Conservation (phyloP, 768 basidiomycete genomes). For the Tylopilus subfusipes region DNA sequence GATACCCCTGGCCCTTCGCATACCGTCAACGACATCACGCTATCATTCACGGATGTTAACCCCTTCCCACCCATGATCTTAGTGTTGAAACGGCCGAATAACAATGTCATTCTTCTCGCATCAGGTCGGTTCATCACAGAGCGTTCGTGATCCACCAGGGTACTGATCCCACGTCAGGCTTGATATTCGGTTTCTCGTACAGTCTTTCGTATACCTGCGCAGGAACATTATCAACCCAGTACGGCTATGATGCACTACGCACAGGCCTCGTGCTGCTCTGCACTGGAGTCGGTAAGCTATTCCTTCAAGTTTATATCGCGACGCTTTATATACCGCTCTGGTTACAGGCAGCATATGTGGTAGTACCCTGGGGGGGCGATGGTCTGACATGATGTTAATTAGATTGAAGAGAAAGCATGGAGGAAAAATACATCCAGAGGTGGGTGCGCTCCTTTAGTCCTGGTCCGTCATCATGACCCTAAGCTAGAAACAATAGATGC, state of each 20-base stretch:
- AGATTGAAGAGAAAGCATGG: slow-evolving; percentile 41
- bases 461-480: not conserved
- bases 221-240: slow-evolving; percentile 60
- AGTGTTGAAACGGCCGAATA: slow-evolving; percentile 64
- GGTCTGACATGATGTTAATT: slow-evolving; percentile 47
- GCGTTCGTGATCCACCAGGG: not conserved
- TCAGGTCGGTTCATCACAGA: slow-evolving; percentile 16
- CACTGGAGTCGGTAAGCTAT: slow-evolving; percentile 59
- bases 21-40: slow-evolving; percentile 37
- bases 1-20: not conserved
- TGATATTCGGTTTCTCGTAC: slow-evolving; percentile 71
- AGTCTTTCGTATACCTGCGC: slow-evolving; percentile 72
- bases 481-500: slow-evolving; percentile 48
- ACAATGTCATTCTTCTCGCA: slow-evolving; percentile 51
- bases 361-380: slow-evolving; percentile 56
- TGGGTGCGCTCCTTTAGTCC: slow-evolving; percentile 24
- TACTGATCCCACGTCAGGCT: slow-evolving; percentile 38
- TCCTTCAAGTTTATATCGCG: not conserved
- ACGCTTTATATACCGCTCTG: not conserved
- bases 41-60: slow-evolving; percentile 68
- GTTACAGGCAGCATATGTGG: slow-evolving; percentile 47
- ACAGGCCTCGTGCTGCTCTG: slow-evolving; percentile 76
- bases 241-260: slow-evolving; percentile 63
- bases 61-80: slow-evolving; percentile 58
- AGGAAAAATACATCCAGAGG: slow-evolving; percentile 58